A percentile compares a stretch with the other conserved stretches of the same genome.
These are phyloP conservation scores for Davidsoniella australis DNA, from an alignment of 2,329 filamentous ascomycete species.

Conservation along the genomic window DNA sequence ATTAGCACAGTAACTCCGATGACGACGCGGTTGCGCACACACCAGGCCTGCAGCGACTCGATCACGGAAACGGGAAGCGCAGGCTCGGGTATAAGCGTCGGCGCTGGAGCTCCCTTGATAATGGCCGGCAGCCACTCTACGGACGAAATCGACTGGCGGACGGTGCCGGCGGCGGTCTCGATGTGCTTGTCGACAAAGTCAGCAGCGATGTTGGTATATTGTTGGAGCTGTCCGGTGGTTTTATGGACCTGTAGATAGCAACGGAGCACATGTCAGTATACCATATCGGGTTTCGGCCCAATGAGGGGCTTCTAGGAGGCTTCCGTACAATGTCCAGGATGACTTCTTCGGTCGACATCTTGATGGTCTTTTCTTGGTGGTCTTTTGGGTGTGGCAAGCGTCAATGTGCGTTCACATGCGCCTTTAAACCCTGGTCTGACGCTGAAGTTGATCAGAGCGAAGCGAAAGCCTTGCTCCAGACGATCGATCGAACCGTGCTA, in stretches of 20 bases:
- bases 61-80: conserved; percentile 21
- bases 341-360: conserved; percentile 5
- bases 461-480: neutral
- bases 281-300: neutral
- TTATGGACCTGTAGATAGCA: conserved; percentile 4
- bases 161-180: conserved; percentile 52
- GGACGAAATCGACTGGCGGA: conserved; percentile 52
- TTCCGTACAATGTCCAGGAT: conserved; percentile 36
- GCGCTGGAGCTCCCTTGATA: conserved; percentile 41
- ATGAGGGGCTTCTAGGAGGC: neutral
- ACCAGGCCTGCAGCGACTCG: conserved; percentile 52
- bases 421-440: conserved; percentile 1
- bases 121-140: conserved; percentile 57
- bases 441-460: neutral
- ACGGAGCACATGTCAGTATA: neutral
- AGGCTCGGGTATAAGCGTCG: conserved; percentile 21
- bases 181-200: conserved; percentile 69
- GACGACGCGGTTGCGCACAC: conserved; percentile 53
- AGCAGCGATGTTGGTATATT: conserved; percentile 56
- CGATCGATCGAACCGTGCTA: no score
- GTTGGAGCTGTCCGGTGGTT: conserved; percentile 36
- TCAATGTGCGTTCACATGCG: neutral
- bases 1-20: conserved; percentile 55
- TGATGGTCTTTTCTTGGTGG: neutral
- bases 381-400: neutral